These are phyloP conservation scores for Huntiella omanensis DNA, from an alignment of 2,329 filamentous ascomycete species.

Conservation along the genomic window DNA sequence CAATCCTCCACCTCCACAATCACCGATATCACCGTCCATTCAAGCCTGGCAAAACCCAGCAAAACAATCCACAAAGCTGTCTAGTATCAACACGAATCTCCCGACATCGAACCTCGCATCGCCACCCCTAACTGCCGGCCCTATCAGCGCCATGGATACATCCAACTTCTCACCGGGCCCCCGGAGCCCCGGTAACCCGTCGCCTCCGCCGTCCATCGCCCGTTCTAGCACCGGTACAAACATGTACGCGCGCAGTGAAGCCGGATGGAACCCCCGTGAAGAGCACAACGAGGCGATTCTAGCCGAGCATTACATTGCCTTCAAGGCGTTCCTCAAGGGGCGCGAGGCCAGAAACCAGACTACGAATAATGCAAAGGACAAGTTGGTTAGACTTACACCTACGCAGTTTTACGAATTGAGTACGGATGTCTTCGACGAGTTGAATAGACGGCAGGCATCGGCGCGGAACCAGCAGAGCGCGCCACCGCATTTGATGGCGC, in stretches of 20 bases:
- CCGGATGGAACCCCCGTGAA: conserved; percentile 36
- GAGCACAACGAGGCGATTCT: conserved; percentile 47
- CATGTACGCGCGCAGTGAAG: conserved; percentile 48
- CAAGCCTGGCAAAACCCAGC: too few species aligned
- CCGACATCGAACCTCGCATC: conserved; percentile 41
- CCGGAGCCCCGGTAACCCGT: conserved; percentile 45
- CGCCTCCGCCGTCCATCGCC: conserved; percentile 74
- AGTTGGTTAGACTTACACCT: conserved; percentile 70
- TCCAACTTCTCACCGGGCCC: conserved; percentile 34
- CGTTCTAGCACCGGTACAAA: conserved; percentile 66
- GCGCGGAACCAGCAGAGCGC: conserved; percentile 34
- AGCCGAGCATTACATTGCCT: conserved; percentile 60
- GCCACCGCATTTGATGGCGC: conserved; percentile 66
- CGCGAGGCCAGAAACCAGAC: conserved; percentile 52
- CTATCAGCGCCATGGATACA: conserved; percentile 41
- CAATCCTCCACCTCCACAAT: conserved; percentile 56
- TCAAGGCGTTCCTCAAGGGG: conserved; percentile 60
- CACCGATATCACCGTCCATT: conserved; percentile 44
- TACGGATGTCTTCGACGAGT: conserved; percentile 92
- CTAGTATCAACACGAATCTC: conserved; percentile 37
- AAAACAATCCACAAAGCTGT: too few species aligned
- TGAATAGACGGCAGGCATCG: conserved; percentile 64
- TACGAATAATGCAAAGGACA: conserved; percentile 82
- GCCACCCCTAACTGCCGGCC: conserved; percentile 49
- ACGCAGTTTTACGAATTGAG: conserved; percentile 96